Conservation (phyloP, 345 rosid species). For the Gossypium anomalum region DNA sequence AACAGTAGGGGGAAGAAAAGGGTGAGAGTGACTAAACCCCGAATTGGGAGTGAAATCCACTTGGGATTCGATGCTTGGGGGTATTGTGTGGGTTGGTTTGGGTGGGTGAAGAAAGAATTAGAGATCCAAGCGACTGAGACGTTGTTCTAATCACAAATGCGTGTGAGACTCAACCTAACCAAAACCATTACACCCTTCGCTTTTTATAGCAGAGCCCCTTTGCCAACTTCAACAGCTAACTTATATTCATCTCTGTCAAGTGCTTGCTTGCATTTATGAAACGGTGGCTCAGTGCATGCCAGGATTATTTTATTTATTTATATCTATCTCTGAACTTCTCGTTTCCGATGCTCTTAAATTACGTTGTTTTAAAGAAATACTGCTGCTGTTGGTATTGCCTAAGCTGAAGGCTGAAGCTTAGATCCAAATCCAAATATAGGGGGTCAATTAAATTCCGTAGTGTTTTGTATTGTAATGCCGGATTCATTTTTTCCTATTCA, state of each 20-base stretch:
- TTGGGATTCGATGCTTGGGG: slow-evolving; percentile 36
- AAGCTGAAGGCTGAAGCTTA: not conserved
- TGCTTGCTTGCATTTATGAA: not conserved
- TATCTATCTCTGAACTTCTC: not conserved
- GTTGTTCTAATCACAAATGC: slow-evolving; percentile 28
- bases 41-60: slow-evolving; percentile 32
- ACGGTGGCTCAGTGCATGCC: not conserved
- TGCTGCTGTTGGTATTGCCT: not conserved
- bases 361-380: not conserved
- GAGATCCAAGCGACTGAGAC: slow-evolving; percentile 33
- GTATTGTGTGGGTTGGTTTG: slow-evolving; percentile 15
- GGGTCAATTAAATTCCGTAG: slow-evolving; percentile 5
- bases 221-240: slow-evolving; percentile 12
- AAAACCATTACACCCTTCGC: slow-evolving; percentile 16
- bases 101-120: slow-evolving; percentile 23
- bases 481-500: slow-evolving; percentile 2
- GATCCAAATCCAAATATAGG: slow-evolving; percentile 13
- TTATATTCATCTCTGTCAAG: not conserved
- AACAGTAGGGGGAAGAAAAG: slow-evolving; percentile 10
- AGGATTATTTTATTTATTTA: not conserved
- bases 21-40: slow-evolving; percentile 30
- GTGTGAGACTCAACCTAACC: slow-evolving; percentile 16
- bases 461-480: not conserved
- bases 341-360: slow-evolving; percentile 8
- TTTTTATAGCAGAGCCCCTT: slow-evolving; percentile 25